Base-by-base conservation (phyloP, 805 yeast genomes). In the Candida maesae region DNA sequence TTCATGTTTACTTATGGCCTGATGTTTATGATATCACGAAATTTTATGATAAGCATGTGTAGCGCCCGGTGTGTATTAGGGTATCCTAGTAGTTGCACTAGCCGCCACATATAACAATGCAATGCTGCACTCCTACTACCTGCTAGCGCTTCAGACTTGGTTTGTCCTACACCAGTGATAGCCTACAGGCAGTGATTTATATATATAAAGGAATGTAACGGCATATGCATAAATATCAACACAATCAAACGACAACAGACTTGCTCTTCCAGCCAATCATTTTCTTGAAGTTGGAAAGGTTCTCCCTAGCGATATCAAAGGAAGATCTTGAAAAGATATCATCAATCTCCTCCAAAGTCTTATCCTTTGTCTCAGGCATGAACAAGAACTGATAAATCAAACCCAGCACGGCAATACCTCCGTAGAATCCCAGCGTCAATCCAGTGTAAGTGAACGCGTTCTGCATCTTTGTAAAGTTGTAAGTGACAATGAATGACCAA, bases 341-440 rank as follows among this genome's bases (percentile, higher is more conserved):
- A 55, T 81, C 88, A 45, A 81, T 76, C 62, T 81, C 87, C 63
- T 81, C 89, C 57, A 81, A 70, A 12, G 87, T 78, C 64, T 74
- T 77, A 52, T 75, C 81, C 64, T 80, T 81, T 26, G 88, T 81
- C 63, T 82, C 88, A 28, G 83, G 85, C 74, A 79, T 78, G 62
- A 78, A 75, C 46, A 78, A 56, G 44, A 67, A 47, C 59, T 75
- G 80, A 59, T 75, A 75, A 39, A 74, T 52, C 51, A 73, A 62
- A 39, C 82, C 84, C 21, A 79, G 41, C 41, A 75, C 71, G 1
- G 83, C 82, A 52, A 80, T 70, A 34, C 84, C 84, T 36, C 84
- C 85, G 52, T 76, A 80, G 69, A 80, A 80, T 0, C 85, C 85
- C 35, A 79, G 60, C 6, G 79, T 70, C 48, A 80, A 66, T 21